Evolutionary conservation across 305 asterid genomes (phyloP).

Genomic region (Lippia alba): DNA sequence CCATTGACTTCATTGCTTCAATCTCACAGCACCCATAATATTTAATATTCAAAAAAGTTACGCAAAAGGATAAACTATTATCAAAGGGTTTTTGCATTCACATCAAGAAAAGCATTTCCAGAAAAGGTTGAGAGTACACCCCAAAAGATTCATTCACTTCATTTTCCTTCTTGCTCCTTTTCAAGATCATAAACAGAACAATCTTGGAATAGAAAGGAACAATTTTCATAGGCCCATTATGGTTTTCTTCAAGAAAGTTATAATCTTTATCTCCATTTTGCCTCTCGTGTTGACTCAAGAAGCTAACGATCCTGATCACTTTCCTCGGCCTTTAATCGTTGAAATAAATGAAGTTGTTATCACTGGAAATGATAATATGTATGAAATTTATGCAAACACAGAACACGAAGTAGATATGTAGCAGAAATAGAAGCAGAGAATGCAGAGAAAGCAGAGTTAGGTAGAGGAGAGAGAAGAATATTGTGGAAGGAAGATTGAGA

Average conservation of each 20-base stretch:
- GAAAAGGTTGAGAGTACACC: not conserved
- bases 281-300: slow-evolving; percentile 29
- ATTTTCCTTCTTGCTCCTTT: not conserved
- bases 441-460: no score
- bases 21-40: not conserved
- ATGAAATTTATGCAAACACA: no score
- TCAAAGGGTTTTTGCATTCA: not conserved
- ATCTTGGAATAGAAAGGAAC: not conserved
- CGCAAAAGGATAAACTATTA: not conserved
- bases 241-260: slow-evolving; percentile 23
- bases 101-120: slow-evolving; percentile 20
- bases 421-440: no score
- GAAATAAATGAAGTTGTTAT: slow-evolving; percentile 39
- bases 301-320: not conserved
- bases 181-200: slow-evolving; percentile 3
- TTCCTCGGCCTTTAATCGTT: slow-evolving; percentile 28
- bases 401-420: no score
- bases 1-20: slow-evolving; percentile 21
- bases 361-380: no score
- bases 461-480: no score
- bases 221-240: slow-evolving; percentile 6
- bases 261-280: slow-evolving; percentile 32
- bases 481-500: no score
- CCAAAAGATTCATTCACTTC: slow-evolving; percentile 1
- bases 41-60: not conserved